Percentiles rank a stretch among this genome's conserved stretches.
Evolutionary conservation across 2,329 filamentous ascomycete genomes (phyloP).

Genomic region (Diaporthe sp.): DNA sequence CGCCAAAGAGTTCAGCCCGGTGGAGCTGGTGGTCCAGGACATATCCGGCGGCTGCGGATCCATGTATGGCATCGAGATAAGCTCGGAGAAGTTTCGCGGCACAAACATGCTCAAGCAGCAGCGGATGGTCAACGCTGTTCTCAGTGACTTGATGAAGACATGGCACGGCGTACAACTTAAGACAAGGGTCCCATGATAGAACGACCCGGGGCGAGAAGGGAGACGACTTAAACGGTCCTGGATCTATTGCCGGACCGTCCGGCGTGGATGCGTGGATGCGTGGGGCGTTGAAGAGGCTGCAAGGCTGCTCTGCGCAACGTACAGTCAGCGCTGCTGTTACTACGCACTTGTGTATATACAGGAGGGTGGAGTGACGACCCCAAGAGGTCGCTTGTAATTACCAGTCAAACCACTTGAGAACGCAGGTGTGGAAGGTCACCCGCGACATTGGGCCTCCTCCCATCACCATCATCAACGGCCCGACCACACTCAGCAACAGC

Average conservation of each 20-base stretch:
- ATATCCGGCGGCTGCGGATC: slow-evolving; percentile 87
- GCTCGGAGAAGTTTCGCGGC: slow-evolving; percentile 79
- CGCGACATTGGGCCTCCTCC: background rate
- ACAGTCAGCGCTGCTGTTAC: background rate
- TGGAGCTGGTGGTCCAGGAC: slow-evolving; percentile 77
- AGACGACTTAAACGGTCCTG: background rate
- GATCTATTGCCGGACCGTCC: too few species aligned
- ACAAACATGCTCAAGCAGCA: slow-evolving; percentile 84
- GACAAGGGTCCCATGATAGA: slow-evolving; percentile 69
- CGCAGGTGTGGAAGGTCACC: background rate
- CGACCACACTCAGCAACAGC: background rate
- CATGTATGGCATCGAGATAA: slow-evolving; percentile 88
- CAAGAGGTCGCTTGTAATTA: background rate
- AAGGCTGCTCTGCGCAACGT: background rate
- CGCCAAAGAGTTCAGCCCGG: slow-evolving; percentile 62
- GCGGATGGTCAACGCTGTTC: slow-evolving; percentile 80
- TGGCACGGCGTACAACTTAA: slow-evolving; percentile 89
- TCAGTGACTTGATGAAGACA: slow-evolving; percentile 81
- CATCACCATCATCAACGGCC: background rate
- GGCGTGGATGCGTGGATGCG: background rate
- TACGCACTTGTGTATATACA: background rate
- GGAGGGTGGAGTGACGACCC: background rate
- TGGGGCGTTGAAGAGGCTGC: background rate
- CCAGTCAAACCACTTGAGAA: background rate
- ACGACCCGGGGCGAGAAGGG: too few species aligned